Base-by-base conservation (phyloP, 2,329 filamentous ascomycete genomes). In the Thermomyces lanuginosus region DNA sequence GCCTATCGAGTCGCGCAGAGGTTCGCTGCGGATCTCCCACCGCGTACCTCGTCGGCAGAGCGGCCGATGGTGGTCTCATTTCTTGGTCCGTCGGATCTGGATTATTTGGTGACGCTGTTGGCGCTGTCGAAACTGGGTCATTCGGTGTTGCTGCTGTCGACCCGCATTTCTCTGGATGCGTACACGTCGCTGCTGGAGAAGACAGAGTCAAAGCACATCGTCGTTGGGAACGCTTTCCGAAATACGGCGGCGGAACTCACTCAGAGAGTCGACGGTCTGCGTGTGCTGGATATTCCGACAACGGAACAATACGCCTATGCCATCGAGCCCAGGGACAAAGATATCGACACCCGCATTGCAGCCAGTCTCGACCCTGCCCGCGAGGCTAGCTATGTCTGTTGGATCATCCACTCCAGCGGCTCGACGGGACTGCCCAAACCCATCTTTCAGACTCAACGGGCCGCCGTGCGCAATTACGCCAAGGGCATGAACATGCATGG, bases 351-450 rank as follows among this genome's bases (percentile, higher is more conserved):
- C 5, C 39, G 39, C 16, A 27, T 45, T 8, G 27, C 36, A 11
- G 35, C 38, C 7, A 33, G 32, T 32, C 37, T 52, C 8, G 42
- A 52, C 12, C 30, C 38, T 2, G 25, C 27, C 4, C 32, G 31
- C 3, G 46, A 46, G 30, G 44, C 47, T 26, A 43, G 36, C 10
- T 45, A 53, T 39, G 44, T 53, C 30, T 49, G 43, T 2, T 55
- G 47, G 51, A 62, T 59, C 25, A 52, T 66, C n/a, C 60, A 64
- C 36, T 62, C 59, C 2, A 58, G 54, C 10, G 69, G 71, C 5
- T 69, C 64, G 0, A 73, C 72, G 0, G 69, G 70, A 0, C 51
- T 74, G 0, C 71, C 71, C 0, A 75, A 75, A 34, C 69, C 70
- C 0, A 72, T 76, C 23, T 69, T 60, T 31, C 62, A 69, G 25